phyloP scores from a whole-genome alignment of 2,329 filamentous ascomycete species.

The Fusarium solani-melongenae region DNA sequence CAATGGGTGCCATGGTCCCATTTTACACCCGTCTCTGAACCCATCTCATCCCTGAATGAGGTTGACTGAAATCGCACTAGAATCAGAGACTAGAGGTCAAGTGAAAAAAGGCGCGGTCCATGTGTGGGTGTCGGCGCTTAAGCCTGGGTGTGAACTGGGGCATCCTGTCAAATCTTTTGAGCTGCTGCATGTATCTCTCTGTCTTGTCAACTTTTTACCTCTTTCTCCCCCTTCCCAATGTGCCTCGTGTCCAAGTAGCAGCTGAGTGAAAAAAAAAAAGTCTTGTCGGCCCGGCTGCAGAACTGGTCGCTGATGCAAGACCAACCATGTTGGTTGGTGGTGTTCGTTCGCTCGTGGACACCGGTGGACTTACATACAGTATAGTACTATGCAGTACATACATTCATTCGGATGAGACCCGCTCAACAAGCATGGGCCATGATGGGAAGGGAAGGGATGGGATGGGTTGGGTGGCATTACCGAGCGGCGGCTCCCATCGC shows the following conservation, averaged over 20 bases:
- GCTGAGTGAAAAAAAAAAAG: background rate
- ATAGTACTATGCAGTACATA: background rate
- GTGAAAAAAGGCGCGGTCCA: conserved; percentile 11
- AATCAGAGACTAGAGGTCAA: conserved; percentile 8
- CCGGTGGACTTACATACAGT: background rate
- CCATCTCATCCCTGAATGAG: background rate
- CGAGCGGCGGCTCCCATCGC: background rate
- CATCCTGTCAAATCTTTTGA: background rate
- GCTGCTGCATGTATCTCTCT: background rate
- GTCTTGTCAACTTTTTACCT: background rate
- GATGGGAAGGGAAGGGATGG: background rate
- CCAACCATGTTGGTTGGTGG: background rate
- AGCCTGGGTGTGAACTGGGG: background rate
- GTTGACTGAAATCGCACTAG: conserved; percentile 3
- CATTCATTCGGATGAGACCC: background rate
- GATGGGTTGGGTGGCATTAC: background rate
- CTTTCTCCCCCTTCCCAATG: background rate
- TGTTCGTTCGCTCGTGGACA: background rate
- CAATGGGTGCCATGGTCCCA: background rate
- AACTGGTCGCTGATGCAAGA: background rate
- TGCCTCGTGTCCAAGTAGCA: background rate
- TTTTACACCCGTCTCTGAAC: background rate
- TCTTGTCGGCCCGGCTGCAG: background rate
- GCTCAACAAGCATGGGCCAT: background rate
- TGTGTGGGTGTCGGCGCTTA: no score